These are phyloP conservation scores for Gautieria morchelliformis DNA, from an alignment of 768 basidiomycete genomes.

Conservation along the genomic window DNA sequence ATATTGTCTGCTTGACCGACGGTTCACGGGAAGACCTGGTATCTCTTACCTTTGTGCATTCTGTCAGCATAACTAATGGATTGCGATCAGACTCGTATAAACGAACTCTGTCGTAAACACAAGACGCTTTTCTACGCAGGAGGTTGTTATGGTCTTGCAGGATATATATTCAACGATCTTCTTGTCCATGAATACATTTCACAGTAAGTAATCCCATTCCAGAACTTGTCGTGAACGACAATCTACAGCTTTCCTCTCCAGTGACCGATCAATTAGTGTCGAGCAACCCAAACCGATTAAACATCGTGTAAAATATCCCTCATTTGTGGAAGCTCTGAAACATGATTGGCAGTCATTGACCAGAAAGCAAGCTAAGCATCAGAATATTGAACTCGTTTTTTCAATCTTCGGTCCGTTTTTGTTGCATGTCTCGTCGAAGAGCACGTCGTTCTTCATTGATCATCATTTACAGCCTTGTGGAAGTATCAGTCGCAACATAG, in stretches of 20 bases:
- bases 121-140: conserved; percentile 85
- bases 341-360: conserved; percentile 63
- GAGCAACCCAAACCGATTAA: conserved; percentile 28
- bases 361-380: conserved; percentile 69
- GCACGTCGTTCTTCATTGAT: neutral
- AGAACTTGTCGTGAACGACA: conserved; percentile 2
- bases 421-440: too few relatives aligned
- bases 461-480: conserved; percentile 55
- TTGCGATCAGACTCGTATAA: conserved; percentile 54
- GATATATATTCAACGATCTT: conserved; percentile 93
- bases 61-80: conserved; percentile 3
- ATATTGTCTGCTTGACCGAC: conserved; percentile 86
- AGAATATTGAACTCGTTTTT: conserved; percentile 69
- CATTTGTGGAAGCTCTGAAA: conserved; percentile 52
- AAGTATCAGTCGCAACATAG: conserved; percentile 61
- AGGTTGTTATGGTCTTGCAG: conserved; percentile 80
- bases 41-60: conserved; percentile 20
- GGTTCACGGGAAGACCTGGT: conserved; percentile 62
- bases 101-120: conserved; percentile 66
- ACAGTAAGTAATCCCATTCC: conserved; percentile 46
- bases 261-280: conserved; percentile 56
- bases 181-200: conserved; percentile 78
- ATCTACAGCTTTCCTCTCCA: conserved; percentile 18
- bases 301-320: conserved; percentile 55
- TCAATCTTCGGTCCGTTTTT: conserved; percentile 50